These are phyloP conservation scores for Mycena olivaceomarginata DNA, from an alignment of 768 basidiomycete genomes.

Conservation along the genomic window DNA sequence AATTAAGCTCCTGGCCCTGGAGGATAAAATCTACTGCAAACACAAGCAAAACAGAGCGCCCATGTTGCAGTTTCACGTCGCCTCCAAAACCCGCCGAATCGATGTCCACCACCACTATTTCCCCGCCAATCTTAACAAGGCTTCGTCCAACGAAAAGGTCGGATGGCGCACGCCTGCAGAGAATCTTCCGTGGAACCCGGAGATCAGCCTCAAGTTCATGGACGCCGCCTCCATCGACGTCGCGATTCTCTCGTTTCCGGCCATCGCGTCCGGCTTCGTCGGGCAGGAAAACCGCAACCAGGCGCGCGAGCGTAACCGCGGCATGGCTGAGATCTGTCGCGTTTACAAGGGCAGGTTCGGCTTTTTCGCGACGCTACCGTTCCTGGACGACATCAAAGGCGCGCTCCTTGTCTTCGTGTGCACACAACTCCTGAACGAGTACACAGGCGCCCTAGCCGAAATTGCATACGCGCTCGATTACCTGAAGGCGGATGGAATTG, in stretches of 20 bases:
- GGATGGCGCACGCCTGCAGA: constrained; percentile 80
- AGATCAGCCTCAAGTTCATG: constrained; percentile 78
- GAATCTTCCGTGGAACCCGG: constrained; percentile 80
- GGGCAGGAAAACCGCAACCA: constrained; percentile 62
- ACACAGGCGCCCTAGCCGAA: constrained; percentile 74
- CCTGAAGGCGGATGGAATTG: constrained; percentile 78
- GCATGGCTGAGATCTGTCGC: constrained; percentile 67
- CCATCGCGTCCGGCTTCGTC: constrained; percentile 63
- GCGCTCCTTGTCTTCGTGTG: neutral
- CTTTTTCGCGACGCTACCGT: constrained; percentile 82
- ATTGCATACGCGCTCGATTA: constrained; percentile 77
- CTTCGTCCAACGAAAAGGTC: constrained; percentile 62
- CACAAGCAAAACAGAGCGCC: neutral
- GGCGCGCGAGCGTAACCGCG: constrained; percentile 69
- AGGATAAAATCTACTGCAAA: neutral
- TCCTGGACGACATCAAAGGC: constrained; percentile 80
- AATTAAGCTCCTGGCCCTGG: too few species aligned
- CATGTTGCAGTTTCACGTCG: neutral
- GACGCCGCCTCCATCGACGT: constrained; percentile 73
- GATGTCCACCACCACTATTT: constrained; percentile 91
- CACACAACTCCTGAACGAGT: neutral
- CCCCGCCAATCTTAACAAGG: constrained; percentile 70
- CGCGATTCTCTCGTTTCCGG: constrained; percentile 82
- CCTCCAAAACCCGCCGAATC: constrained; percentile 56
- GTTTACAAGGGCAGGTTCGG: constrained; percentile 76